phyloP scores from a whole-genome alignment of 768 basidiomycete genomes.

The Dacryopinax primogenitus region DNA sequence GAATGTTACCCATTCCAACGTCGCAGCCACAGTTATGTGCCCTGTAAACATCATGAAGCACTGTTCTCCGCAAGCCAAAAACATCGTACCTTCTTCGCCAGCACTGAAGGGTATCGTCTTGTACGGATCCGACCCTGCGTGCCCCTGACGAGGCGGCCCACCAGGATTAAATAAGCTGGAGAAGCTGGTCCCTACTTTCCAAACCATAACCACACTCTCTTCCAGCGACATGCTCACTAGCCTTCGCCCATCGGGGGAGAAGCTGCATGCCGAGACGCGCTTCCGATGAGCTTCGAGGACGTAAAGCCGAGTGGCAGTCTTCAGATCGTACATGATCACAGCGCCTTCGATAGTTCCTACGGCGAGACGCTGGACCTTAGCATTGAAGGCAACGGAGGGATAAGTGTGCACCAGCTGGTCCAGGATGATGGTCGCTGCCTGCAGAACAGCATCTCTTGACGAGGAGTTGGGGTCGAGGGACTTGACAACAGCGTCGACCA shows the following conservation, averaged over 20 bases:
- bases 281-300: constrained; percentile 86
- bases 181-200: constrained; percentile 90
- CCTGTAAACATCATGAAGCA: constrained; percentile 27
- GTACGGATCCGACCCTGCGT: constrained; percentile 68
- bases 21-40: constrained; percentile 46
- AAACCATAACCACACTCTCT: constrained; percentile 73
- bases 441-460: constrained; percentile 67
- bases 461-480: constrained; percentile 85
- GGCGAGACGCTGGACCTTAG: constrained; percentile 69
- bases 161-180: constrained; percentile 83
- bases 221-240: constrained; percentile 78
- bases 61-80: constrained; percentile 30
- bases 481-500: constrained; percentile 92
- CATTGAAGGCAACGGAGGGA: constrained; percentile 89
- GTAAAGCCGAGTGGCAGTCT: constrained; percentile 87
- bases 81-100: constrained; percentile 59
- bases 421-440: constrained; percentile 86
- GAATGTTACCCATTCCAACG: constrained; percentile 59
- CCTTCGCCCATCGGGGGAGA: constrained; percentile 85
- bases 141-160: constrained; percentile 70
- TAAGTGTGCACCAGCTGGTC: constrained; percentile 90
- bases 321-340: constrained; percentile 89
- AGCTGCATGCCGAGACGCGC: constrained; percentile 68
- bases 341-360: constrained; percentile 93
- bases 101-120: constrained; percentile 79